Base-by-base conservation (phyloP, 768 basidiomycete species). In the Xerocomus spinulosus region DNA sequence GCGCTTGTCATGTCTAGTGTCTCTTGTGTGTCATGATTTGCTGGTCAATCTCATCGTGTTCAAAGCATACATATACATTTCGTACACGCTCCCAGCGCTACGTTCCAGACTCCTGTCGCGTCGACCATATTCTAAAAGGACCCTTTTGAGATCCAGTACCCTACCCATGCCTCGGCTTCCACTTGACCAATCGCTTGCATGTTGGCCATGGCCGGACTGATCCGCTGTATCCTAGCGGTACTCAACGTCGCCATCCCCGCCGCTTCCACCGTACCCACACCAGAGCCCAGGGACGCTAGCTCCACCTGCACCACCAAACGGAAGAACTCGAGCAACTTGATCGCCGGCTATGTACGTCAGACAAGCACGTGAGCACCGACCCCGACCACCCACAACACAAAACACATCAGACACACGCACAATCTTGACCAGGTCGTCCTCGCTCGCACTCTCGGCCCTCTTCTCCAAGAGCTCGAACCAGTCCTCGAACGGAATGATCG, bases 271-370 rank as follows among this genome's bases (percentile, higher is more conserved):
- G 20, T 3, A n/a, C 7, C 25, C 1, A 23, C 5, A 1, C 34
- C 10, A 28, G 10, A 10, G 6, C 10, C 10, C 10, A 5, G 26
- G 10, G 10, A 6, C 5, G 26, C 26, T 28, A 6, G 26, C 6
- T 70, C 62, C 8, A 53, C 58, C 0, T 30, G 37, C 5, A 58
- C 44, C 45, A 67, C 46, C 17, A 15, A 28, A 7, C 63, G 67
- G 57, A 68, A 66, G 47, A 66, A 70, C 34, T 63, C 62, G 17
- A 71, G 54, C 1, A 71, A 36, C 44, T 71, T 69, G 43, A 69
- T 59, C 1, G 60, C 69, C 17, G 70, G 70, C 69, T 70, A 30
- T 4, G 15, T n/a, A n/a, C n/a, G n/a, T n/a, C n/a, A n/a, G n/a
- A n/a, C n/a, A n/a, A n/a, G n/a, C n/a, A n/a, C n/a, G n/a, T n/a